Percentiles rank a stretch among this genome's conserved stretches.
Conservation (phyloP, 495 filamentous ascomycete species). For the Neurospora terricola region DNA sequence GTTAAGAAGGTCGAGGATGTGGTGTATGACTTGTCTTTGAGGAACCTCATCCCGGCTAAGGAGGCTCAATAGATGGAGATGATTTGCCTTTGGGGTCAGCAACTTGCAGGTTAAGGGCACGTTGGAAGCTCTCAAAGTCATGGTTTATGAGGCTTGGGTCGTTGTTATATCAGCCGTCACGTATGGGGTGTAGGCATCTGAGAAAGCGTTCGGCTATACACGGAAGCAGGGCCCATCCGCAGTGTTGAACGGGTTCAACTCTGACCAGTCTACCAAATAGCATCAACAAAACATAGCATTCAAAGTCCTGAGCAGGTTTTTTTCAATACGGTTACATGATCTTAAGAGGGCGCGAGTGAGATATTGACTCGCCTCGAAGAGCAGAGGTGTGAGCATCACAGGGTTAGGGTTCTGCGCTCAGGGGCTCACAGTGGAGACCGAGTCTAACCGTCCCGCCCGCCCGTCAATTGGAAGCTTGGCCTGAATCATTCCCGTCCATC, state of each 20-base stretch:
- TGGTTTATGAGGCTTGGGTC: neutral
- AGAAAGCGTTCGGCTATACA: neutral
- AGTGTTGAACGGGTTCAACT: neutral
- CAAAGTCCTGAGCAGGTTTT: neutral
- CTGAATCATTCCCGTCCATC: neutral
- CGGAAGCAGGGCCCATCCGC: neutral
- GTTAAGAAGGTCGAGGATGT: slow-evolving; percentile 99
- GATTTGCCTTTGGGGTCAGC: neutral
- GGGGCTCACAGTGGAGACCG: neutral
- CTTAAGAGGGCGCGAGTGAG: neutral
- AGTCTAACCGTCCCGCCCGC: neutral
- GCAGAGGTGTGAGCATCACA: neutral
- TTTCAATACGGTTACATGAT: neutral
- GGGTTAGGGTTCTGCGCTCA: slow-evolving; percentile 17
- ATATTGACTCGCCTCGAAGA: neutral
- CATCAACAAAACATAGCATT: neutral
- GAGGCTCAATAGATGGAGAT: slow-evolving; percentile 11
- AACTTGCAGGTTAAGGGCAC: neutral
- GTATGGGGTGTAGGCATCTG: neutral
- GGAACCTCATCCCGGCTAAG: slow-evolving; percentile 61
- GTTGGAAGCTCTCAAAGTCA: neutral
- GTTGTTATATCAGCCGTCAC: neutral
- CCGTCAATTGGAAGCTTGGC: slow-evolving; percentile 1
- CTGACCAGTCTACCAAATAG: neutral
- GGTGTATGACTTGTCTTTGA: slow-evolving; percentile 84